Evolutionary conservation across 2,329 filamentous ascomycete genomes (phyloP).

Genomic region (Lasiodiplodia sp.): DNA sequence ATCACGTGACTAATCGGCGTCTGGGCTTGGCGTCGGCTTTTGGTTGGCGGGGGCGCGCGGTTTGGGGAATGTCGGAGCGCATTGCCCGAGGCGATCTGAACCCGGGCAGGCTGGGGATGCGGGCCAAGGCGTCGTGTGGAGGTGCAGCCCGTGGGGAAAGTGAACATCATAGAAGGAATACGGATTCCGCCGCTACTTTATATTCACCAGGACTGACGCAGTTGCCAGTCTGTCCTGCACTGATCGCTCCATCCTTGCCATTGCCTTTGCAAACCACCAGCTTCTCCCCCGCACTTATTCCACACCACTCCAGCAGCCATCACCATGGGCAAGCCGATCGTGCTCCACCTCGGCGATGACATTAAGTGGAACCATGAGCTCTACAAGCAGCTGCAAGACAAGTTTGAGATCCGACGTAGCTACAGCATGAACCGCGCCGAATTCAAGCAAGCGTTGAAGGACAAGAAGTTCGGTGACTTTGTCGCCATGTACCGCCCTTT

Average conservation of each 20-base stretch:
- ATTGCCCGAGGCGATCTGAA: conserved; percentile 20
- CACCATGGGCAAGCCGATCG: conserved; percentile 42
- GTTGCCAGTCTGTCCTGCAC: neutral
- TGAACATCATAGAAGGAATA: conserved; percentile 13
- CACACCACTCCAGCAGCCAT: neutral
- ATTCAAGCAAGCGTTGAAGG: conserved; percentile 49
- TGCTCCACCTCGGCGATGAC: conserved; percentile 55
- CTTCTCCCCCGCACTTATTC: neutral
- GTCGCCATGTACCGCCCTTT: conserved; percentile 64
- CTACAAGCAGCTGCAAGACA: conserved; percentile 45
- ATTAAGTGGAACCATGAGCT: conserved; percentile 55
- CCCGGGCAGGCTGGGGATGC: conserved; percentile 8
- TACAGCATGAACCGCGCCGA: conserved; percentile 40
- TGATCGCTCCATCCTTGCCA: neutral
- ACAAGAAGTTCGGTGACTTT: conserved; percentile 52
- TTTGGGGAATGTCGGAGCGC: conserved; percentile 14
- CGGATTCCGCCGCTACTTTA: conserved; percentile 18
- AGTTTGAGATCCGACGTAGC: conserved; percentile 48
- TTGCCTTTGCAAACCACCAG: neutral
- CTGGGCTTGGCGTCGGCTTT: conserved; percentile 21
- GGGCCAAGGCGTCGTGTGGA: conserved; percentile 13
- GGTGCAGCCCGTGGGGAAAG: conserved; percentile 27
- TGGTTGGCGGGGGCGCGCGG: conserved; percentile 12
- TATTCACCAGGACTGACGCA: neutral
- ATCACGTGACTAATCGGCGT: neutral